Base-by-base conservation (phyloP, 2,329 filamentous ascomycete species). In the Aspergillus sclerotialis region DNA sequence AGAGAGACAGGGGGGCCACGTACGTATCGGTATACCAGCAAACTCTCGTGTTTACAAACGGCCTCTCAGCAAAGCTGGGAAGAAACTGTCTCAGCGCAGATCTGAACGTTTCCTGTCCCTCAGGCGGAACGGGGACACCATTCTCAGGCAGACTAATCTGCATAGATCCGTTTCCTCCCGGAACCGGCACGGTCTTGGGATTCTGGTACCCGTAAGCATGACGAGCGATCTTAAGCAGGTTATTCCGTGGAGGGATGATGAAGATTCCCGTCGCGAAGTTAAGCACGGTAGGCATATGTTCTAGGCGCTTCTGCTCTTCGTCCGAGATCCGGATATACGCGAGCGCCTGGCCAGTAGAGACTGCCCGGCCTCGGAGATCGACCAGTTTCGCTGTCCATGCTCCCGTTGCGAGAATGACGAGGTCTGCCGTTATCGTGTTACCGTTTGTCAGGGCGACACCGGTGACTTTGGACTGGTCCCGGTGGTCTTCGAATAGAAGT, bases 361-460 rank as follows among this genome's bases (percentile, higher is more conserved):
- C 75, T 25, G 80, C 80, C 28, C 84, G 76, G 16, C 86, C 85
- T 30, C 80, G 70, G 1, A 95, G 68, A 58, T 94, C 84, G 36
- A 95, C 65, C 14, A 95, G 70, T 2, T 75, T 72, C 2, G 80
- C 76, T 2, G 84, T 86, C 89, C 90, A 96, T 4, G 90, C 88
- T 11, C 90, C 90, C 0, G 88, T 80, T 0, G 90, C 88, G 2
- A 94, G 71, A 36, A 95, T 69, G 21, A 84, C 80, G 6, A 94
- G 69, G 38, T 86, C 83, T 2, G 83, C 84, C 4, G 61, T 64
- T 5, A 86, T 44, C 7, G 55, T 63, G 5, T 58, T 58, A 2
- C 69, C 71, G 40, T 74, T 63, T 2, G 52, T 49, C 8, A 84
- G 65, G 19, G 53, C 50, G 11, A 80, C 69, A 12, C 78, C 78